These are phyloP conservation scores for Macrophomina pseudophaseolina DNA, from an alignment of 2,329 filamentous ascomycete species.

Conservation along the genomic window DNA sequence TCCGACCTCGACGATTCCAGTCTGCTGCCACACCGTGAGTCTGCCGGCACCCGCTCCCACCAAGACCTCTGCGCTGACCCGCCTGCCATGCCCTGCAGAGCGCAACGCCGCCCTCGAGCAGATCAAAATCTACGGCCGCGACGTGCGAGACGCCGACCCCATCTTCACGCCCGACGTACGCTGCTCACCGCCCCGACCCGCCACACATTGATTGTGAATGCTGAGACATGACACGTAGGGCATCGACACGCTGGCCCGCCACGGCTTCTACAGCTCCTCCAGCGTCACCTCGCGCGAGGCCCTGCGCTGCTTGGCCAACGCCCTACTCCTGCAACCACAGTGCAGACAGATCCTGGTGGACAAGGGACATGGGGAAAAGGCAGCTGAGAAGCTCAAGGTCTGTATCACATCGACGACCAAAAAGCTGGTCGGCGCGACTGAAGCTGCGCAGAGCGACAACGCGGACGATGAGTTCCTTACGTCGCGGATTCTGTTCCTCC, in stretches of 20 bases:
- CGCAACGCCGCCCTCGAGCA: slow-evolving; percentile 63
- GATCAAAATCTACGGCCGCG: slow-evolving; percentile 79
- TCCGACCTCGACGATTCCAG: slow-evolving; percentile 65
- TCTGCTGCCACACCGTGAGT: slow-evolving; percentile 66
- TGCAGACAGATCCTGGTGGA: slow-evolving; percentile 77
- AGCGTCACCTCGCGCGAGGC: slow-evolving; percentile 72
- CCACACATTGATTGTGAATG: slow-evolving; percentile 6
- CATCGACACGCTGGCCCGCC: slow-evolving; percentile 71
- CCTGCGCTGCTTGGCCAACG: slow-evolving; percentile 83
- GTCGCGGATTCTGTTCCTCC: slow-evolving; percentile 78
- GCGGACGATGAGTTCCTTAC: slow-evolving; percentile 85
- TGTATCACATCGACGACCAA: slow-evolving; percentile 25
- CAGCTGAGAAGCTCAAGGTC: slow-evolving; percentile 71
- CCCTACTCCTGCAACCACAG: slow-evolving; percentile 71
- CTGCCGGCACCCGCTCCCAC: neutral
- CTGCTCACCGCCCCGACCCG: slow-evolving; percentile 22
- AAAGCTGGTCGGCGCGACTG: slow-evolving; percentile 24
- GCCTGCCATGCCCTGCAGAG: slow-evolving; percentile 53
- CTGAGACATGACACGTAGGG: slow-evolving; percentile 59
- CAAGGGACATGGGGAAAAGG: slow-evolving; percentile 68
- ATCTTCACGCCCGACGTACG: slow-evolving; percentile 81
- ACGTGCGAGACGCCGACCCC: slow-evolving; percentile 72
- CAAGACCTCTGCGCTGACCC: slow-evolving; percentile 11
- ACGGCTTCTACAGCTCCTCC: slow-evolving; percentile 71
- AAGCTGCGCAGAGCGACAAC: slow-evolving; percentile 61